Base-by-base conservation (phyloP, 2,329 filamentous ascomycete genomes). In the Trichoderma hamatum region DNA sequence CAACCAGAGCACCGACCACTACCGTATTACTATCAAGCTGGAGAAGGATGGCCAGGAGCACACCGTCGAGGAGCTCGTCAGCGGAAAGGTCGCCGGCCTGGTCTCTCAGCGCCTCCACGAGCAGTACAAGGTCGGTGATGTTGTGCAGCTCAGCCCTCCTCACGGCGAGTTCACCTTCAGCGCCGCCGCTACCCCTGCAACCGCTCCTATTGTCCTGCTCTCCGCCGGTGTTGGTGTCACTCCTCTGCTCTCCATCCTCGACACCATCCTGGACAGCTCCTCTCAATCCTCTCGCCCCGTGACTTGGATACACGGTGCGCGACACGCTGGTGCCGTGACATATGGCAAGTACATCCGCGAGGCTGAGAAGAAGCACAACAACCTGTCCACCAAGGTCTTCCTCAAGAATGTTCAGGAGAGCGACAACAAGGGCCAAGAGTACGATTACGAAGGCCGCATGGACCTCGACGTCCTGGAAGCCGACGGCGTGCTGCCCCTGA, bases 21-120 rank as follows among this genome's bases (percentile, higher is more conserved):
- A 92, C 80, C 86, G 92, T 66, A 89, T 94, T 80, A 92, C 87
- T 72, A 89, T 95, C 70, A 94, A 93, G 84, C 86, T 82, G 69
- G 90, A 88, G 70, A 88, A 84, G 43, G 73, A 75, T 39, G 58
- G 26, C 16, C 30, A 16, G 46, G 68, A 74, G 28, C 74, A 75
- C 6, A 69, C 74, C 5, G 10, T 73, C 19, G 78, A 80, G 34
- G 81, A 81, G 56, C 72, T 78, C 2, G 74, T 73, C 21, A 72
- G 75, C 32, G 75, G 76, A 24, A 79, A 76, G 66, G 71, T 82
- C 6, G 79, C 82, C 3, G 86, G 86, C 24, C 73, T 86, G 51
- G 78, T 89, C 62, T 87, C 85, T n/a, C 87, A 85, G 75, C 73
- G 84, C 67, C 79, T 89, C 32, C 84, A 88, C 77, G 78, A 79